Conservation (phyloP, 306 rosid genomes). For the Heteromeles arbutifolia region DNA sequence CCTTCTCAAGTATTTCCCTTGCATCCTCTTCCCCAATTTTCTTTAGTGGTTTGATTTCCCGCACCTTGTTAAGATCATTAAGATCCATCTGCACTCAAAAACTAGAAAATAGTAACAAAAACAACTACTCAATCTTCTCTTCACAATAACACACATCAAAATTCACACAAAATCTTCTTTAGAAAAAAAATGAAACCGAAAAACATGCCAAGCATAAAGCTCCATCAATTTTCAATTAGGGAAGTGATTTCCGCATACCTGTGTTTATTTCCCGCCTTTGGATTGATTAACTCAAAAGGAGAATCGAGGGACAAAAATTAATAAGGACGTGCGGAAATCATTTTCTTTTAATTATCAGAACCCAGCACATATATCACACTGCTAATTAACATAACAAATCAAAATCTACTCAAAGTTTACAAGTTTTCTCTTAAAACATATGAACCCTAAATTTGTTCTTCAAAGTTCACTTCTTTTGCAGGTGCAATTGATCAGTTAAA, state of each 20-base stretch:
- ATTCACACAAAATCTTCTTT: background rate
- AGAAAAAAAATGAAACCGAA: background rate
- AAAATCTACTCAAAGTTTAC: background rate
- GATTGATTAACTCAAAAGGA: too few relatives aligned
- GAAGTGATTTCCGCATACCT: too few relatives aligned
- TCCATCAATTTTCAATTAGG: background rate
- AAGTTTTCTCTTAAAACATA: background rate
- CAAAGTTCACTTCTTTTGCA: background rate
- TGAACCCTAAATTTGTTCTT: background rate
- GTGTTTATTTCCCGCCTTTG: too few relatives aligned
- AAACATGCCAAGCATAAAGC: background rate
- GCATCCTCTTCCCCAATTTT: slow-evolving; percentile 53
- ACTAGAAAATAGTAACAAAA: background rate
- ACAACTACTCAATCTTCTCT: background rate
- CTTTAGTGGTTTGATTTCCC: slow-evolving; percentile 49
- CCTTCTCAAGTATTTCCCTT: slow-evolving; percentile 32
- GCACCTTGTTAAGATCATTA: slow-evolving; percentile 59
- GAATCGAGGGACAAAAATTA: too few relatives aligned
- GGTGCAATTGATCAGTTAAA: background rate
- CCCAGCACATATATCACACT: background rate
- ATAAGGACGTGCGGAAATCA: too few relatives aligned
- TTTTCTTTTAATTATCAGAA: background rate
- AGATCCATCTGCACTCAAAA: slow-evolving; percentile 28
- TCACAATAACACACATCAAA: background rate
- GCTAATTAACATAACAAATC: background rate